These are phyloP conservation scores for Aspergillus sparsus DNA, from an alignment of 495 filamentous ascomycete species.

Conservation along the genomic window DNA sequence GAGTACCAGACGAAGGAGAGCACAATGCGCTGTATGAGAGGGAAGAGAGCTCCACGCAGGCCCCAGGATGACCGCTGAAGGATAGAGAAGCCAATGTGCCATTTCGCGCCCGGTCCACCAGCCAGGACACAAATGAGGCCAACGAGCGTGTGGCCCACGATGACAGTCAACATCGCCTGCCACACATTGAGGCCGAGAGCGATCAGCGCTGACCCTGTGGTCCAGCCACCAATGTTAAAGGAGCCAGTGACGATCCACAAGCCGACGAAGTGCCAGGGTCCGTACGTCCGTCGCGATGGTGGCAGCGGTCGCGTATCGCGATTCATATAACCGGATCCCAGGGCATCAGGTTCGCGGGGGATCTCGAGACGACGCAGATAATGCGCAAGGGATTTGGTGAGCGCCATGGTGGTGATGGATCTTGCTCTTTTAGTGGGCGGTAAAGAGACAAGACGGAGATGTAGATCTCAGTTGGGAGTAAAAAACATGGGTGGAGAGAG, in stretches of 20 bases:
- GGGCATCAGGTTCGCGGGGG: neutral
- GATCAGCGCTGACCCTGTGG: constrained; percentile 12
- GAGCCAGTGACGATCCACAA: constrained; percentile 13
- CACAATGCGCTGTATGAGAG: constrained; percentile 4
- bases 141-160: constrained; percentile 7
- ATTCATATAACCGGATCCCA: constrained; percentile 2
- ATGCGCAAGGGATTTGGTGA: too few relatives aligned
- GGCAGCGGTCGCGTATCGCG: constrained; percentile 9
- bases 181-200: constrained; percentile 12
- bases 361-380: neutral
- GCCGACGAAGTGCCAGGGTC: constrained; percentile 14
- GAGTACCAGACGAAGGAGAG: constrained; percentile 13
- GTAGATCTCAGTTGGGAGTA: too few relatives aligned
- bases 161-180: constrained; percentile 7
- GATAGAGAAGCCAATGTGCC: constrained; percentile 13
- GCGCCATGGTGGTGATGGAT: too few relatives aligned
- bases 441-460: too few relatives aligned
- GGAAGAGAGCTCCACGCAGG: constrained; percentile 6
- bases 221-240: constrained; percentile 12
- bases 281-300: neutral
- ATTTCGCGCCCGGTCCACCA: constrained; percentile 10
- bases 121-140: constrained; percentile 3
- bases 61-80: constrained; percentile 2
- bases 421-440: too few relatives aligned
- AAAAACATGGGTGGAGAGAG: too few relatives aligned